A percentile compares a stretch with the other conserved stretches of the same genome.
phyloP scores from a whole-genome alignment of 768 basidiomycete species.

The Leccinum incarnatum region DNA sequence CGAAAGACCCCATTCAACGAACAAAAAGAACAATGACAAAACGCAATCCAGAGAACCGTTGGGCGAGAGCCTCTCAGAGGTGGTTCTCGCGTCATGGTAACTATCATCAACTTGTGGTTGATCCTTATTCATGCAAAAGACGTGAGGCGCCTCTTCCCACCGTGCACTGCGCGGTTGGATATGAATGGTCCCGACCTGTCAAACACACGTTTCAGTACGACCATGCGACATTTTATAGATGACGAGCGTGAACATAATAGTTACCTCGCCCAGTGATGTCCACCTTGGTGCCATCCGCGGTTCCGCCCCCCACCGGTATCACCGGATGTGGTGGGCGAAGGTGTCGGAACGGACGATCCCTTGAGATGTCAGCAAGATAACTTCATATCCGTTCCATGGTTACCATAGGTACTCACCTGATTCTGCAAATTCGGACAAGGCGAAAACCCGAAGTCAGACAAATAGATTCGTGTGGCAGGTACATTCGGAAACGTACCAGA shows the following conservation, averaged over 20 bases:
- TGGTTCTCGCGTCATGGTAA: not conserved
- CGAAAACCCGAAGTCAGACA: not conserved
- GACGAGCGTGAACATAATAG: not conserved
- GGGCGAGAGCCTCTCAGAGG: not conserved
- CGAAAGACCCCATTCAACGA: not conserved
- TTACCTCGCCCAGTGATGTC: constrained; percentile 5
- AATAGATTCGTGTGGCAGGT: not conserved
- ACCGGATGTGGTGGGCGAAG: not conserved
- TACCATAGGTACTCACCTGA: not conserved
- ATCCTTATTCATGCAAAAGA: not conserved
- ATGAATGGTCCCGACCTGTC: not conserved
- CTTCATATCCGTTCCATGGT: not conserved
- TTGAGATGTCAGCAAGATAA: not conserved
- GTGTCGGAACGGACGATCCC: not conserved
- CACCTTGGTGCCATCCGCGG: not conserved
- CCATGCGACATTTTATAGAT: not conserved
- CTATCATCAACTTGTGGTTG: not conserved
- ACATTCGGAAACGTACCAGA: constrained; percentile 8
- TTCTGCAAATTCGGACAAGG: not conserved
- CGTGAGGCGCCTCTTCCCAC: constrained; percentile 6
- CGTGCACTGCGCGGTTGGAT: not conserved
- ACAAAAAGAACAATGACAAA: not conserved
- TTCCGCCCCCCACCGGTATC: not conserved
- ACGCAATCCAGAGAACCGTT: not conserved
- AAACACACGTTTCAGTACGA: not conserved